phyloP scores from a whole-genome alignment of 371 early-diverging fungal genomes.

The Mortierella sp. region DNA sequence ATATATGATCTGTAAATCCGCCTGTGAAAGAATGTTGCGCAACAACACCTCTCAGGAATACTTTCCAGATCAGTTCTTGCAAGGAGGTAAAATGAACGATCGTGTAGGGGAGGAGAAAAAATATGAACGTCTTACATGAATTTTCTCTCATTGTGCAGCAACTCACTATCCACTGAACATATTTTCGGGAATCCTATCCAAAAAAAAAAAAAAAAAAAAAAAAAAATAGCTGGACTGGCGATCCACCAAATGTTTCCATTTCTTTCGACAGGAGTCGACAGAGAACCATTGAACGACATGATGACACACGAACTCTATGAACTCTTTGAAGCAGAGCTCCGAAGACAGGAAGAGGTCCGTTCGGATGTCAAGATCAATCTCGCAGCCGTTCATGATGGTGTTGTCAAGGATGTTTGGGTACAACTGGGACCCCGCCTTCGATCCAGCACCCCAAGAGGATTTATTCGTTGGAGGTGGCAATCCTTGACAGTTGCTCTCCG shows the following conservation, averaged over 20 bases:
- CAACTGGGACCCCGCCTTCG: slow-evolving; percentile 54
- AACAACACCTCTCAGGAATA: slow-evolving; percentile 63
- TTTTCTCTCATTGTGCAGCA: background rate
- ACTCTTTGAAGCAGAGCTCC: slow-evolving; percentile 44
- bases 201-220: background rate
- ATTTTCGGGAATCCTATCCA: background rate
- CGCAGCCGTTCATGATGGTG: slow-evolving; percentile 64
- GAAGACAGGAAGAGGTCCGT: slow-evolving; percentile 30
- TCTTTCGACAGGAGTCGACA: slow-evolving; percentile 35
- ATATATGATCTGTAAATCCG: slow-evolving; percentile 57
- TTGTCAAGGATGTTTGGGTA: slow-evolving; percentile 65
- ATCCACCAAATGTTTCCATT: slow-evolving; percentile 56
- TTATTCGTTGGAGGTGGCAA: slow-evolving; percentile 51
- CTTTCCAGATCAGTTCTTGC: slow-evolving; percentile 69
- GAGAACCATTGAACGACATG: slow-evolving; percentile 48
- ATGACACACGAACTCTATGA: slow-evolving; percentile 59
- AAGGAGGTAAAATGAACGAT: slow-evolving; percentile 60
- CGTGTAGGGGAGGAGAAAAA: no score
- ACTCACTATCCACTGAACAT: background rate
- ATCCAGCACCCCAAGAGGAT: slow-evolving; percentile 31
- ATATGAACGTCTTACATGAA: no score
- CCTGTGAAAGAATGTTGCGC: slow-evolving; percentile 60
- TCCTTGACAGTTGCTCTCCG: slow-evolving; percentile 33
- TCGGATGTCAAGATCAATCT: slow-evolving; percentile 54
- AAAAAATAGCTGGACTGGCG: slow-evolving; percentile 57